Base-by-base conservation (phyloP, 345 rosid genomes). In the Aquilaria sinensis region DNA sequence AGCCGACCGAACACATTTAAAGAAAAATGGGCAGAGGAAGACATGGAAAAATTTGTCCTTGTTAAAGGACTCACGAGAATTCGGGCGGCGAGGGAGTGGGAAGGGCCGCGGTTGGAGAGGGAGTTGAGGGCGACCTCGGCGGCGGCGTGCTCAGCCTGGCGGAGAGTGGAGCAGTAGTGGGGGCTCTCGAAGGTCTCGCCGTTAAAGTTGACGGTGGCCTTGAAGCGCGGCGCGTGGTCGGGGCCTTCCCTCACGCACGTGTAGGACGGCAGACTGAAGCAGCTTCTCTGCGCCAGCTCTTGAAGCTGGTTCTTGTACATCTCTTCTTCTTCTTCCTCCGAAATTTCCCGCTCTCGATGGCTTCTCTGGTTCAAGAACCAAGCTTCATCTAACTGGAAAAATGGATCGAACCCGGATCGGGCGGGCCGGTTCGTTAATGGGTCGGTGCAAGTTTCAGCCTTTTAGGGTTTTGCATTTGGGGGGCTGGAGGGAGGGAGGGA, bases 241-340 rank as follows among this genome's bases (percentile, higher is more conserved):
- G 99, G 99, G 60, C 99, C 99, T 82, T 94, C 99, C 73, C 99
- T 73, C 51, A 94, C 74, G 80, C 96, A 90, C 4, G 91, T 85
- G 69, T 94, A 94, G 11, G 96, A 86, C 9, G 99, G 99, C 6
- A 94, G 89, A 71, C 74, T 78, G 77, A 94, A 94, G 84, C 99
- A 94, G 96, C 99, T 94, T 82, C 99, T 83, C 88, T 94, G 99
- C 71, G 99, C 99, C 80, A 94, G 90, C 97, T 94, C 99, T 68
- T 94, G 99, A 15, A 94, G 83, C 96, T 94, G 99, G 80, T 94
- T 94, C 89, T 94, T 94, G 73, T 94, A 94, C 99, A 94, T 94
- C 79, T 87, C 83, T 61, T 47, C 31, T 23, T 46, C 30, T 37
- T 37, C 43, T 37, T 37, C 47, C 32, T 57, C 55, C 10, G 31